Percentiles rank a stretch among this genome's conserved stretches.
phyloP scores from a whole-genome alignment of 805 yeast species.

The Blastobotrys chiropterorum region DNA sequence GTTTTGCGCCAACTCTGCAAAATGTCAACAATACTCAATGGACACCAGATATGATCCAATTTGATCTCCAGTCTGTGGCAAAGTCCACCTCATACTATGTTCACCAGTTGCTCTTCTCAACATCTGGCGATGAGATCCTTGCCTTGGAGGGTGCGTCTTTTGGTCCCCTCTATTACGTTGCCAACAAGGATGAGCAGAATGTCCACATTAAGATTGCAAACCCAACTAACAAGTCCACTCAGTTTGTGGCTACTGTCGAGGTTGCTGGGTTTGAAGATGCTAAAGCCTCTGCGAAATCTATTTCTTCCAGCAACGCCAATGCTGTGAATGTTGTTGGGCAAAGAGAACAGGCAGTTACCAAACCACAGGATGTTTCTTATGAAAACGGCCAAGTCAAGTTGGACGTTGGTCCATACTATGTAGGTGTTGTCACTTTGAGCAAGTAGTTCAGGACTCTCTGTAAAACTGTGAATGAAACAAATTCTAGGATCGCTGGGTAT shows the following conservation, averaged over 20 bases:
- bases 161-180: background rate
- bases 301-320: background rate
- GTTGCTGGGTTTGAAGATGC: conserved; percentile 1
- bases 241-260: background rate
- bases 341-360: background rate
- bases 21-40: conserved; percentile 1
- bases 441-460: background rate
- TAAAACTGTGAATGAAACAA: too few species aligned
- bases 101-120: background rate
- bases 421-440: background rate
- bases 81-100: background rate
- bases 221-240: background rate
- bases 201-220: conserved; percentile 1
- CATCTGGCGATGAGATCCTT: background rate
- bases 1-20: background rate
- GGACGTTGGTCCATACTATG: background rate
- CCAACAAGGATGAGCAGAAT: background rate
- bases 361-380: background rate
- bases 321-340: background rate
- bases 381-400: conserved; percentile 1
- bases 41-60: background rate
- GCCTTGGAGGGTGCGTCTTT: background rate
- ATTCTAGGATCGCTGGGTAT: too few species aligned
- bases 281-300: background rate
- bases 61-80: background rate